Base-by-base conservation (phyloP, 2,329 filamentous ascomycete species). In the Harringtonia lauricola region DNA sequence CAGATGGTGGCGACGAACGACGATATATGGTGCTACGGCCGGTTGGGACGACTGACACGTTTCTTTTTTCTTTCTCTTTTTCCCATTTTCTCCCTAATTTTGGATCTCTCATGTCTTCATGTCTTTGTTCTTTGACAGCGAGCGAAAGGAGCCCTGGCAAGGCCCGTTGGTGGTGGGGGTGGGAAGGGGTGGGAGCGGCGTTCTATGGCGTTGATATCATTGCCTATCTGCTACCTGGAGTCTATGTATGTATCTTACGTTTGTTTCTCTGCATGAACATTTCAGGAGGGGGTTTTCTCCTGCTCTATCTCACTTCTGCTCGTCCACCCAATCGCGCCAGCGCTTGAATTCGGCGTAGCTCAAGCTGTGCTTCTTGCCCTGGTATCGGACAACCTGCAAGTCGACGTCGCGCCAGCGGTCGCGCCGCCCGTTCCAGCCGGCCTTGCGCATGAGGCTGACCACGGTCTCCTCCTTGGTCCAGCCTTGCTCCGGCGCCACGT, bases 381-480 rank as follows among this genome's bases (percentile, higher is more conserved):
- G 86, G 60, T 96, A 98, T 53, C 86, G 74, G 44, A 89, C 80
- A 3, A 92, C 79, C 53, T 79, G 79, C 59, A 94, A 69, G 41
- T 85, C 79, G 18, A 95, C 79, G 47, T 86, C 81, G 52, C 74
- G 74, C 90, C 89, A 96, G 34, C 76, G 72, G 2, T 83, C 83
- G 49, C 72, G 77, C 73, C 81, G 86, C 1, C 87, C 88, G 46
- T 73, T 74, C 89, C 89, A 98, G 2, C 92, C 92, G 1, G 89
- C 89, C 71, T 98, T 98, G 47, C 86, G 74, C 82, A 95, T 92
- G 57, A 96, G 65, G 62, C 86, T 94, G 43, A 88, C 73, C 3
- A 98, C 63, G 0, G 90, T 86, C 70, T 96, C 86, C 59, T 96
- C 89, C 63, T 92, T 89, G 12, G 76, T 86, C 92, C 92, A 98